Evolutionary conservation across 495 filamentous ascomycete genomes (phyloP).

Genomic region (Podospora sp.): DNA sequence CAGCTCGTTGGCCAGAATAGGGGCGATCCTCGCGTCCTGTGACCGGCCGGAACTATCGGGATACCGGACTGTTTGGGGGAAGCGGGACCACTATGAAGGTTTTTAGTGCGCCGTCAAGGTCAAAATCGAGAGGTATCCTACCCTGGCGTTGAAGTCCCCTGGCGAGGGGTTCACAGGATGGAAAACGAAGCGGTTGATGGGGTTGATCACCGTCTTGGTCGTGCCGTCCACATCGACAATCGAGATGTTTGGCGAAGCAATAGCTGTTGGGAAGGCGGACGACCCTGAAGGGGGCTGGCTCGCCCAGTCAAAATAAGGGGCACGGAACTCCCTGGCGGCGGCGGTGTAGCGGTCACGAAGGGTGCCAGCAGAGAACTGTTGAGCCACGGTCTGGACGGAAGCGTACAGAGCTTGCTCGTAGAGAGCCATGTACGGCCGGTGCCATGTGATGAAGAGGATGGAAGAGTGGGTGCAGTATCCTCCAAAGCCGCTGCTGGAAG

Average conservation of each 20-base stretch:
- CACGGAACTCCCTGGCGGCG: slow-evolving; percentile 52
- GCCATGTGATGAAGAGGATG: slow-evolving; percentile 68
- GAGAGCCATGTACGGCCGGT: slow-evolving; percentile 64
- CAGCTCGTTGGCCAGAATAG: slow-evolving; percentile 49
- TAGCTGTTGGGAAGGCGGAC: slow-evolving; percentile 33
- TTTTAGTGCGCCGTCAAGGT: neutral
- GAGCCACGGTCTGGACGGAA: slow-evolving; percentile 54
- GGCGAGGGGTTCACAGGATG: slow-evolving; percentile 31
- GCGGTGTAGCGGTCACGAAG: slow-evolving; percentile 45
- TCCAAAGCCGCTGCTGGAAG: slow-evolving; percentile 35
- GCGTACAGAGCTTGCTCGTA: slow-evolving; percentile 62
- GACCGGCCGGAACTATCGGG: slow-evolving; percentile 27
- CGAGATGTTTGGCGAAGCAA: slow-evolving; percentile 39
- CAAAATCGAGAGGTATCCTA: neutral
- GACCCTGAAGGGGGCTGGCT: slow-evolving; percentile 32
- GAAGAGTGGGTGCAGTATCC: slow-evolving; percentile 70
- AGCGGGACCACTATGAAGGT: slow-evolving; percentile 29
- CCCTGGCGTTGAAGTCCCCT: slow-evolving; percentile 26
- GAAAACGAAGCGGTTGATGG: slow-evolving; percentile 43
- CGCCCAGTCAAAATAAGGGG: slow-evolving; percentile 64
- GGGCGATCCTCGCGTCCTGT: slow-evolving; percentile 49
- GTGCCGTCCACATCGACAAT: slow-evolving; percentile 43
- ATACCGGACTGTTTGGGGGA: slow-evolving; percentile 30
- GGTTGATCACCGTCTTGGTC: slow-evolving; percentile 37
- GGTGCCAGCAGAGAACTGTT: slow-evolving; percentile 47